phyloP scores from a whole-genome alignment of 805 yeast species.

The Saturnispora hagleri region DNA sequence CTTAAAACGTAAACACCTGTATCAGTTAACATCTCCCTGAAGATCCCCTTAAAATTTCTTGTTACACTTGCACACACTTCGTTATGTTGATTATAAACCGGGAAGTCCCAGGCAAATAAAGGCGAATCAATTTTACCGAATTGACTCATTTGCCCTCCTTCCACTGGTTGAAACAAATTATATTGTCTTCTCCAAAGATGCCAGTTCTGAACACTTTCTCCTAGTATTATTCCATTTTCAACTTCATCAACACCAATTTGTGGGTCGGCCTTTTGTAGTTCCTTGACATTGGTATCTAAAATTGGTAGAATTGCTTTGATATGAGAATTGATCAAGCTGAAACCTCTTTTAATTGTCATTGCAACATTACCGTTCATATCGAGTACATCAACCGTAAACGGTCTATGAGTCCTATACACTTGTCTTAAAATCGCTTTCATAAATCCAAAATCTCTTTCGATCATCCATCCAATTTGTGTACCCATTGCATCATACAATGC shows the following conservation, averaged over 20 bases:
- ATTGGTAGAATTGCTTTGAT: slow-evolving; percentile 66
- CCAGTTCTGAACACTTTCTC: slow-evolving; percentile 90
- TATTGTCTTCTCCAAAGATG: slow-evolving; percentile 89
- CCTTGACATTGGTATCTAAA: slow-evolving; percentile 23
- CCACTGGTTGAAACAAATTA: slow-evolving; percentile 52
- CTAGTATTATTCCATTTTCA: slow-evolving; percentile 45
- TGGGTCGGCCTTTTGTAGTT: slow-evolving; percentile 10
- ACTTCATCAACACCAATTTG: slow-evolving; percentile 20
- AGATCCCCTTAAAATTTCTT: slow-evolving; percentile 92
- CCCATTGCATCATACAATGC: slow-evolving; percentile 67
- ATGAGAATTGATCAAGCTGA: slow-evolving; percentile 82
- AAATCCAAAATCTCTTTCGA: slow-evolving; percentile 70
- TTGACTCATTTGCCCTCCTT: slow-evolving; percentile 47
- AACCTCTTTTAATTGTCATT: slow-evolving; percentile 68
- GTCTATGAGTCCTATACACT: slow-evolving; percentile 75
- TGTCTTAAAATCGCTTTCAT: slow-evolving; percentile 71
- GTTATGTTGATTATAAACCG: slow-evolving; percentile 52
- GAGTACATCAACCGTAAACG: slow-evolving; percentile 66
- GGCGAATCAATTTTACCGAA: slow-evolving; percentile 86
- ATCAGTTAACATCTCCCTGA: slow-evolving; percentile 88
- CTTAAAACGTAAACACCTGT: slow-evolving; percentile 86
- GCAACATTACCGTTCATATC: slow-evolving; percentile 53
- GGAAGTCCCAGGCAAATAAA: slow-evolving; percentile 78
- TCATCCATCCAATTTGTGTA: slow-evolving; percentile 65
- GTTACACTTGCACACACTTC: slow-evolving; percentile 68